These are phyloP conservation scores for Scedosporium minutisporum DNA, from an alignment of 2,329 filamentous ascomycete genomes.

Conservation along the genomic window DNA sequence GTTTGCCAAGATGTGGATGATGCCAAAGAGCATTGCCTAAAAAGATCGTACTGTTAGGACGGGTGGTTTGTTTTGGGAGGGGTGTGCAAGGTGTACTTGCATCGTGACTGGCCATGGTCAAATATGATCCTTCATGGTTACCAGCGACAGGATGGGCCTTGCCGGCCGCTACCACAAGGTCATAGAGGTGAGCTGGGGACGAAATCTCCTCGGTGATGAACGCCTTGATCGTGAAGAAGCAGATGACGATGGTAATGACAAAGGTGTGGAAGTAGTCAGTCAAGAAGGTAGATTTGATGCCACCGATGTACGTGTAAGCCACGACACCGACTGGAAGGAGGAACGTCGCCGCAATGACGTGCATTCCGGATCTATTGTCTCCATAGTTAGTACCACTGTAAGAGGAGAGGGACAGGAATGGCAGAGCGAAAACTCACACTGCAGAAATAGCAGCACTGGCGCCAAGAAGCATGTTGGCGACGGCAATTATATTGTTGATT, in stretches of 20 bases:
- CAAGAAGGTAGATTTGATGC: constrained; percentile 31
- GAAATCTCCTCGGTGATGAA: constrained; percentile 36
- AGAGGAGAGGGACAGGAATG: background rate
- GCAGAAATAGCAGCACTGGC: constrained; percentile 24
- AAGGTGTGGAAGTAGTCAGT: constrained; percentile 47
- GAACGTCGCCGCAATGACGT: constrained; percentile 39
- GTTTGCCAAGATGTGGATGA: constrained; percentile 37
- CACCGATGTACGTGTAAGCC: constrained; percentile 28
- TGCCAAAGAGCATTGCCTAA: constrained; percentile 38
- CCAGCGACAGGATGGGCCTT: constrained; percentile 35
- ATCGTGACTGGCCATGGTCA: constrained; percentile 45
- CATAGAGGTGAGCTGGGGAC: constrained; percentile 37
- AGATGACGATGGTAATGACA: constrained; percentile 41
- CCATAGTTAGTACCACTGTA: background rate
- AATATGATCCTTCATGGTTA: constrained; percentile 41
- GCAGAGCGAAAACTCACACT: constrained; percentile 15
- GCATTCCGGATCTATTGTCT: constrained; percentile 27
- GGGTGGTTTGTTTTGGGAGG: background rate
- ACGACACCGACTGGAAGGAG: constrained; percentile 28
- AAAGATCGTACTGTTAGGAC: background rate
- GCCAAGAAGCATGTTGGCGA: constrained; percentile 41
- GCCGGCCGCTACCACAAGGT: constrained; percentile 36
- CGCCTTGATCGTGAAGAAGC: constrained; percentile 36
- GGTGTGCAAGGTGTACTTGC: constrained; percentile 16
- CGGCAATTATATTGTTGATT: constrained; percentile 44